Conservation (phyloP, 1,284 basidiomycete genomes). For the Phlebopus sp. region DNA sequence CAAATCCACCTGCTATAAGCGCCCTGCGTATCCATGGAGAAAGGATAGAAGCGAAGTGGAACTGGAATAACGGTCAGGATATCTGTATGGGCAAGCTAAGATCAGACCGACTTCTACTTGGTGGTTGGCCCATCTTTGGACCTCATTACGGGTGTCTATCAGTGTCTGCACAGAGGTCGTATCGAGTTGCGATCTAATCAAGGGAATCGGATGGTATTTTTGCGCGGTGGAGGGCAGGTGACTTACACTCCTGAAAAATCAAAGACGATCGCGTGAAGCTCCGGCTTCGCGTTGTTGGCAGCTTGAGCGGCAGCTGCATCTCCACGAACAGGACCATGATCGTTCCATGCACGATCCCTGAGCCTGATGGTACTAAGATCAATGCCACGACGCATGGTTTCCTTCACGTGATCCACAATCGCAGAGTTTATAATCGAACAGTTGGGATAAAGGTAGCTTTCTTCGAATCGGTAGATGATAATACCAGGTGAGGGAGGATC, state of each 20-base stretch:
- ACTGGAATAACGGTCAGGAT: constrained; percentile 39
- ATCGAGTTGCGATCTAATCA: constrained; percentile 67
- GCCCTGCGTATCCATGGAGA: constrained; percentile 95
- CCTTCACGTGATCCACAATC: constrained; percentile 82
- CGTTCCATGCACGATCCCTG: constrained; percentile 93
- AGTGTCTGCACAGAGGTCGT: constrained; percentile 90
- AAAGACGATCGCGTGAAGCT: constrained; percentile 83
- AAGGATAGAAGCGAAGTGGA: constrained; percentile 86
- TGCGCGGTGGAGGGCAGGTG: background rate
- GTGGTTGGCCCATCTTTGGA: constrained; percentile 85
- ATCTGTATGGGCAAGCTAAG: background rate
- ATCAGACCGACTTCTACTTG: constrained; percentile 64
- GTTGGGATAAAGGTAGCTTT: constrained; percentile 94
- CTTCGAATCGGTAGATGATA: constrained; percentile 91
- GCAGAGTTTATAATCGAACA: constrained; percentile 75
- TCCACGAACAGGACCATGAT: constrained; percentile 70
- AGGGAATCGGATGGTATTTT: constrained; percentile 1
- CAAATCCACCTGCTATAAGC: constrained; percentile 86
- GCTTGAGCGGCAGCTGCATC: constrained; percentile 46
- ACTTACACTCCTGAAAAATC: constrained; percentile 87
- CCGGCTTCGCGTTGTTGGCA: constrained; percentile 60
- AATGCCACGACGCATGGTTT: constrained; percentile 71
- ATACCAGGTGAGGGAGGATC: constrained; percentile 83
- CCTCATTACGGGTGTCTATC: constrained; percentile 82
- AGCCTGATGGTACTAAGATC: constrained; percentile 63